Conservation (phyloP, 2,329 filamentous ascomycete genomes). For the Coccinonectria pachysandricola region DNA sequence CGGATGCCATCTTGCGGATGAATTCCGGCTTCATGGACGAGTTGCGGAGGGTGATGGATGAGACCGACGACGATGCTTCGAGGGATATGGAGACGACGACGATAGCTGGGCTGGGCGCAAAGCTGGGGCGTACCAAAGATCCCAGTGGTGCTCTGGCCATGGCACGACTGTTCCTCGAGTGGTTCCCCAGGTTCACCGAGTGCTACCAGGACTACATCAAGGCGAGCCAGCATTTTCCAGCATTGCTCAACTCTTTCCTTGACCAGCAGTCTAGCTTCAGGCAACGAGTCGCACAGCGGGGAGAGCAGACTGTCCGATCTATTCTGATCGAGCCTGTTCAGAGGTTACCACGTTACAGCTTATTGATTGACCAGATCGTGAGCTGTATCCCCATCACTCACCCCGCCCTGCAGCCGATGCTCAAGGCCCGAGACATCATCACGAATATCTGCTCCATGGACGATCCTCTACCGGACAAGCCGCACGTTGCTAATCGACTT, state of each 20-base stretch:
- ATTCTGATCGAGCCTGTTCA: constrained; percentile 95
- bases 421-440: constrained; percentile 86
- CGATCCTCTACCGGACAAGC: constrained; percentile 56
- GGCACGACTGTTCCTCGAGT: constrained; percentile 73
- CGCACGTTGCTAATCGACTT: constrained; percentile 62
- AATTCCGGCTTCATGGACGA: constrained; percentile 74
- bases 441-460: constrained; percentile 96
- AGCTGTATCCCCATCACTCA: constrained; percentile 77
- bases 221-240: constrained; percentile 77
- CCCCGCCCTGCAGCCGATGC: constrained; percentile 69
- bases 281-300: constrained; percentile 67
- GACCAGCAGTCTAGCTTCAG: constrained; percentile 76
- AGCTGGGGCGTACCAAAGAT: constrained; percentile 47
- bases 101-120: constrained; percentile 30
- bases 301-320: constrained; percentile 84
- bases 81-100: constrained; percentile 59
- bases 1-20: constrained; percentile 69
- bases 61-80: constrained; percentile 71
- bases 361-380: constrained; percentile 93
- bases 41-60: constrained; percentile 66
- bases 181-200: constrained; percentile 86
- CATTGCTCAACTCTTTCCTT: constrained; percentile 68
- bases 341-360: constrained; percentile 82
- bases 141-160: constrained; percentile 69
- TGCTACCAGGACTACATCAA: constrained; percentile 91